Evolutionary conservation across 2,329 filamentous ascomycete genomes (phyloP).

Genomic region (Pseudogymnoascus pannorum): DNA sequence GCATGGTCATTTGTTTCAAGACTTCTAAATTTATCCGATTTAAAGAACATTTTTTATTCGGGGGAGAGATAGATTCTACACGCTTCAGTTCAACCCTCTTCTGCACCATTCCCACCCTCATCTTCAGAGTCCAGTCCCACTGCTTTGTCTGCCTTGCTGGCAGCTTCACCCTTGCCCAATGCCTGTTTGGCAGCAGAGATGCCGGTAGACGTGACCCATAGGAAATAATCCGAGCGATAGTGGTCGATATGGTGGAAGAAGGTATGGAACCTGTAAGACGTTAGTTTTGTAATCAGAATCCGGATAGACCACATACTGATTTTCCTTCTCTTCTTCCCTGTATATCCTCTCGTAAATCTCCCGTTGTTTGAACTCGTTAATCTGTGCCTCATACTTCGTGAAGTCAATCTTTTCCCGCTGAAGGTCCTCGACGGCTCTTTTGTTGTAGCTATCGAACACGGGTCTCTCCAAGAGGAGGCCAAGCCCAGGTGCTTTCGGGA

Average conservation of each 20-base stretch:
- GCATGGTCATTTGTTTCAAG: constrained; percentile 8
- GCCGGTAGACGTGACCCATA: constrained; percentile 66
- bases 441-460: constrained; percentile 86
- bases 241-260: constrained; percentile 77
- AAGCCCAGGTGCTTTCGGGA: constrained; percentile 87
- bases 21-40: constrained; percentile 11
- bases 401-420: constrained; percentile 70
- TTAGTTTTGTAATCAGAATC: constrained; percentile 17
- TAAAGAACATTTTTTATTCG: constrained; percentile 9
- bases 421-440: constrained; percentile 55
- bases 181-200: constrained; percentile 51
- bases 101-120: background rate
- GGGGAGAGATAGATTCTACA: too few species aligned
- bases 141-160: background rate
- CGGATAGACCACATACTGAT: constrained; percentile 54
- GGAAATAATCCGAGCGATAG: constrained; percentile 63
- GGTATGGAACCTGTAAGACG: constrained; percentile 54
- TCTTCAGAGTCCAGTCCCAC: background rate
- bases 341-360: constrained; percentile 93
- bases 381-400: constrained; percentile 64
- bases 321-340: constrained; percentile 77
- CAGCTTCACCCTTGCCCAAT: constrained; percentile 34
- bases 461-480: constrained; percentile 84
- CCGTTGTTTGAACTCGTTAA: constrained; percentile 81
- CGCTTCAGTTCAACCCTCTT: background rate